Base-by-base conservation (phyloP, 495 filamentous ascomycete species). In the Talaromyces stipitatus region DNA sequence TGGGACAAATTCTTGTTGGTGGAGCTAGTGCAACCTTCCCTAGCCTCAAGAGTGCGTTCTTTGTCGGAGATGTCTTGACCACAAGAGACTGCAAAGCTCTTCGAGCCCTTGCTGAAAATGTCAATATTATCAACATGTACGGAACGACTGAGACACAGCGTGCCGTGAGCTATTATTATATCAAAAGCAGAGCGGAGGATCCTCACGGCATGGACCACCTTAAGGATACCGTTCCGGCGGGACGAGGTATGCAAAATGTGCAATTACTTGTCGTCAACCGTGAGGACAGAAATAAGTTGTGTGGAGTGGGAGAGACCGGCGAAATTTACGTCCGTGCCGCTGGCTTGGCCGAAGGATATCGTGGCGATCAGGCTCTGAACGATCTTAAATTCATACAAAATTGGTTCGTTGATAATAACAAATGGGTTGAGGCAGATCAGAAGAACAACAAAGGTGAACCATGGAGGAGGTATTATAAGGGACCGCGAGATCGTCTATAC, bases 1-100 rank as follows among this genome's bases (percentile, higher is more conserved):
- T 97, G 92, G 92, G 92, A 51, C 92, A 97, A 64, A 94, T 98
- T 52, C 76, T 98, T 1, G 87, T 95, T 27, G 94, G 92, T 33
- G 90, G 89, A 61, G 88, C 90, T 6, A 85, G 79, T 7, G 81
- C 85, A 0, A 75, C 89, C 60, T 95, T 96, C 66, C 85, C 89
- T 9, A 72, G 78, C 20, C 80, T 98, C 9, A 82, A 90, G 64
- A 81, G 85, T 59, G 89, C 88, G 45, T 95, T 96, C 79, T 97
- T 96, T 63, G 94, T 98, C 6, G 94, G 94, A 28, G 94, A 98
- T 64, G 80, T 97, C 12, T 61, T 98, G 57, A 95, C 88, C 58
- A 96, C 87, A 66, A 80, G 85, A 62, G 92, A 97, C 61, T 96
- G 91, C 71, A 78, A 82, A n/a, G 77, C 82, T 16, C 76, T 97